Evolutionary conservation across 192 early-diverging fungal genomes (phyloP).

Genomic region (Polychytrium aggregatum): DNA sequence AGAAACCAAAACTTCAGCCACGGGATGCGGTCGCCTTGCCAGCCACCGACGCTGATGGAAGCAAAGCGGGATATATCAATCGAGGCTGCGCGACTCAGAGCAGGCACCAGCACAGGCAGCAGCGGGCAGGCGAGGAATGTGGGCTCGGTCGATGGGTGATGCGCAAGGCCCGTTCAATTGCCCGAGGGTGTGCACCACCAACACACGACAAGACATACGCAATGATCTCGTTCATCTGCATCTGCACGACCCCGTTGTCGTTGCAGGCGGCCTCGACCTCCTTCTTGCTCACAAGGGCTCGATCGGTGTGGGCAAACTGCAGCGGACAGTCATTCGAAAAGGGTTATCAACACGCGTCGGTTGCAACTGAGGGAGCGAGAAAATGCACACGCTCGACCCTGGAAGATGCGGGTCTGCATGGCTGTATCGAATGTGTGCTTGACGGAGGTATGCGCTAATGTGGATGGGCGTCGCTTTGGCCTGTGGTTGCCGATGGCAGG

Average conservation of each 20-base stretch:
- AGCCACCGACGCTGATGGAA: conserved; percentile 24
- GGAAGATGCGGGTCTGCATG: too few relatives aligned
- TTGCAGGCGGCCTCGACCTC: conserved; percentile 25
- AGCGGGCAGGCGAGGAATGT: conserved; percentile 9
- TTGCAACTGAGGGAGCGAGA: background rate
- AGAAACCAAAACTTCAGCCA: conserved; percentile 38
- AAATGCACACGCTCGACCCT: background rate
- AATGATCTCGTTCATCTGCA: conserved; percentile 17
- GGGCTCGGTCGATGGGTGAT: too few relatives aligned
- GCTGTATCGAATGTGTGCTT: conserved; percentile 2
- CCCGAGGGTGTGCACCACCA: too few relatives aligned
- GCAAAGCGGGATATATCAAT: background rate
- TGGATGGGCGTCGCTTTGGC: too few relatives aligned
- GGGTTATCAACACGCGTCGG: background rate
- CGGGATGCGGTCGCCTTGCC: conserved; percentile 23
- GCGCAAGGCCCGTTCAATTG: too few relatives aligned
- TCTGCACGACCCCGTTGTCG: conserved; percentile 7
- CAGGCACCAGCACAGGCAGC: background rate
- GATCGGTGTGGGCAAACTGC: conserved; percentile 9
- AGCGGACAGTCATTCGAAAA: background rate
- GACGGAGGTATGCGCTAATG: too few relatives aligned
- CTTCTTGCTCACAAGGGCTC: conserved; percentile 4
- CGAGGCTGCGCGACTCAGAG: background rate
- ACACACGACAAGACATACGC: conserved; percentile 2
- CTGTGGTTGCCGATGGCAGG: conserved; percentile 4